Evolutionary conservation across 164 flowering plant species (phyloP).

Genomic region (Vitis riparia): DNA sequence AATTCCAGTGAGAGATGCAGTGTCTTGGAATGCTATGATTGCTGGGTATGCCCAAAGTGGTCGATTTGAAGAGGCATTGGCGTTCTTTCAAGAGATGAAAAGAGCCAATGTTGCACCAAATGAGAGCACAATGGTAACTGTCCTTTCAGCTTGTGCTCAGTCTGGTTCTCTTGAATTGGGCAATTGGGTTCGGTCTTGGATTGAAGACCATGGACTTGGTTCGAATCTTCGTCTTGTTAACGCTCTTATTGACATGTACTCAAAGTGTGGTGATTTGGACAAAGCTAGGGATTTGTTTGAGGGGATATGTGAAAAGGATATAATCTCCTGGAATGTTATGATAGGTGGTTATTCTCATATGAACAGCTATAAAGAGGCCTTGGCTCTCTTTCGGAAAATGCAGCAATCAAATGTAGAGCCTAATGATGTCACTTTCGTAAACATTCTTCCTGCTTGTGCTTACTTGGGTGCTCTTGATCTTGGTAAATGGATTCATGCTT

Average conservation of each 20-base stretch:
- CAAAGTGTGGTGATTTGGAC: constrained; percentile 64
- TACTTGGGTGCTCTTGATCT: constrained; percentile 63
- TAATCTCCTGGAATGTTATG: constrained; percentile 78
- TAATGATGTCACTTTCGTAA: constrained; percentile 65
- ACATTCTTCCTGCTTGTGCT: constrained; percentile 69
- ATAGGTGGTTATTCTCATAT: constrained; percentile 65
- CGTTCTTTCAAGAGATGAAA: constrained; percentile 53
- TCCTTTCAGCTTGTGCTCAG: constrained; percentile 79
- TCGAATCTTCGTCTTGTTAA: constrained; percentile 57
- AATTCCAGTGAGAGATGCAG: constrained; percentile 64
- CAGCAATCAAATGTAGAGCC: constrained; percentile 44
- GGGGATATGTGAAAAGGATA: constrained; percentile 38
- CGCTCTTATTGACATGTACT: constrained; percentile 79
- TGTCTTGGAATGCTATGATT: constrained; percentile 86
- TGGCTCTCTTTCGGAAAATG: constrained; percentile 55
- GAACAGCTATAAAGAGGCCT: constrained; percentile 53
- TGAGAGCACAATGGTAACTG: constrained; percentile 65
- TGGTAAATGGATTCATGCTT: constrained; percentile 80
- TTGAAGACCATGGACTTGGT: constrained; percentile 46
- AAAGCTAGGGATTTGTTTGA: constrained; percentile 59
- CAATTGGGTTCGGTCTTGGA: constrained; percentile 52
- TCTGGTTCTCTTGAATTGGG: constrained; percentile 52
- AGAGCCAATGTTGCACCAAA: constrained; percentile 39
- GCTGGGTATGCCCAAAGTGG: constrained; percentile 61
- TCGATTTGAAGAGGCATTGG: constrained; percentile 50